Conservation (phyloP, 176 grass and related monocot species). For the Cocos nucifera region DNA sequence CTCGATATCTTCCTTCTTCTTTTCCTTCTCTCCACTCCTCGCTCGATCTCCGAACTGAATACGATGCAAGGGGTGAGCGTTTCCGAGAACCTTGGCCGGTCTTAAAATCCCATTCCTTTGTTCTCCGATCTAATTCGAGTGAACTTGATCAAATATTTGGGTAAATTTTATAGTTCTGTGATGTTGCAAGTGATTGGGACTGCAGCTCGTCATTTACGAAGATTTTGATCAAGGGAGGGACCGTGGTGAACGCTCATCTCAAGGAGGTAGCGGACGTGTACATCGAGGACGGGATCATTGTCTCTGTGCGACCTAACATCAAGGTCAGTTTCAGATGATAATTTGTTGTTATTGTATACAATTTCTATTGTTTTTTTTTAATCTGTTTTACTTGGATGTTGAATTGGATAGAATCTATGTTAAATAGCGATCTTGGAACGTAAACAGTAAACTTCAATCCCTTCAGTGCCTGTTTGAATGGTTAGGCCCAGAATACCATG, state of each 20-base stretch:
- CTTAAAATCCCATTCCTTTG: not conserved
- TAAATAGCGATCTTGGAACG: too few species aligned
- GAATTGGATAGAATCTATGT: too few species aligned
- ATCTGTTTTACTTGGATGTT: too few species aligned
- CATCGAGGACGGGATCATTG: conserved; percentile 75
- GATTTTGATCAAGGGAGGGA: conserved; percentile 92
- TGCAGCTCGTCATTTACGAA: conserved; percentile 20
- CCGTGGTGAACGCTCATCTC: conserved; percentile 84
- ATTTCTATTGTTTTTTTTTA: not conserved
- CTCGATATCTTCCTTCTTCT: too few species aligned
- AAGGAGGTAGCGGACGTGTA: conserved; percentile 80
- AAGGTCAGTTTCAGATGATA: conserved; percentile 29
- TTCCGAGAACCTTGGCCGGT: too few species aligned
- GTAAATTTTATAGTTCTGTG: conserved; percentile 13
- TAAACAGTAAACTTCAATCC: too few species aligned
- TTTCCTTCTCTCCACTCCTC: too few species aligned
- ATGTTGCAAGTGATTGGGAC: not conserved
- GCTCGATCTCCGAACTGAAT: too few species aligned
- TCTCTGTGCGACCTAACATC: conserved; percentile 64
- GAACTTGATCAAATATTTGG: not conserved
- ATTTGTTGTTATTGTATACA: not conserved
- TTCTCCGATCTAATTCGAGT: not conserved
- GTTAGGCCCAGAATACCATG: too few species aligned
- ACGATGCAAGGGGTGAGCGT: too few species aligned
- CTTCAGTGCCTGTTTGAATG: too few species aligned